Percentiles rank a stretch among this genome's conserved stretches.
phyloP scores from a whole-genome alignment of 352 stramenopile species.

The Phytophthora lateralis region DNA sequence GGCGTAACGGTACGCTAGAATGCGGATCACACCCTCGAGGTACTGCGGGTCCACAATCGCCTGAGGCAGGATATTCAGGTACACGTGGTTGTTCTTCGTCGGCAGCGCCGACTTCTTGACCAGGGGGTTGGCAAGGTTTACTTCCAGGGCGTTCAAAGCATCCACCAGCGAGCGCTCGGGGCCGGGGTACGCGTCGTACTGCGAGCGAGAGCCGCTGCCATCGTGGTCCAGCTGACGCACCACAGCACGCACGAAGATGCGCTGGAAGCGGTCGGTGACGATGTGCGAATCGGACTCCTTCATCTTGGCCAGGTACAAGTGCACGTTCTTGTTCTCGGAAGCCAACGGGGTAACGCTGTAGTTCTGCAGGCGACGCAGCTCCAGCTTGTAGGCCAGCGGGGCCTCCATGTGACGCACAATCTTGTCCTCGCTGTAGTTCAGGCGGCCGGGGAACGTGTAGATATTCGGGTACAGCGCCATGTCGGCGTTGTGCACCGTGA shows the following conservation, averaged over 20 bases:
- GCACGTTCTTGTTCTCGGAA: slow-evolving; percentile 96
- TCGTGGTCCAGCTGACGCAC: slow-evolving; percentile 90
- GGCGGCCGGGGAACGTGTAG: slow-evolving; percentile 89
- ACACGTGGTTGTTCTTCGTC: slow-evolving; percentile 99
- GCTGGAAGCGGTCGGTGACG: slow-evolving; percentile 86
- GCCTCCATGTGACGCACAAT: slow-evolving; percentile 99
- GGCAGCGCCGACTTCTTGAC: slow-evolving; percentile 73
- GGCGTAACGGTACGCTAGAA: slow-evolving; percentile 86
- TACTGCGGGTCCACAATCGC: slow-evolving; percentile 95
- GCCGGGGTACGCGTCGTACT: slow-evolving; percentile 92
- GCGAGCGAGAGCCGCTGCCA: slow-evolving; percentile 71
- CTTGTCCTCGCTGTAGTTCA: slow-evolving; percentile 96
- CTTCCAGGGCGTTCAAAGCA: slow-evolving; percentile 96
- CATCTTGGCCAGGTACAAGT: slow-evolving; percentile 97
- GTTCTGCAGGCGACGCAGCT: slow-evolving; percentile 96
- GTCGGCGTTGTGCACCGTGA: slow-evolving; percentile 47
- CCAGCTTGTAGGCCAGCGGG: slow-evolving; percentile 97
- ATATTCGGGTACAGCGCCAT: slow-evolving; percentile 87
- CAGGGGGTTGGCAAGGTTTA: slow-evolving; percentile 93
- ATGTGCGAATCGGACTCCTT: slow-evolving; percentile 86
- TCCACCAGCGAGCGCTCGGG: slow-evolving; percentile 98
- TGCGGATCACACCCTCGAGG: slow-evolving; percentile 96
- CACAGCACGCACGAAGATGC: slow-evolving; percentile 97
- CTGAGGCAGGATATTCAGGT: slow-evolving; percentile 97
- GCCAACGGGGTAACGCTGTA: slow-evolving; percentile 96